Percentiles rank a stretch among this genome's conserved stretches.
Conservation (phyloP, 345 rosid species). For the Euclidium syriacum region DNA sequence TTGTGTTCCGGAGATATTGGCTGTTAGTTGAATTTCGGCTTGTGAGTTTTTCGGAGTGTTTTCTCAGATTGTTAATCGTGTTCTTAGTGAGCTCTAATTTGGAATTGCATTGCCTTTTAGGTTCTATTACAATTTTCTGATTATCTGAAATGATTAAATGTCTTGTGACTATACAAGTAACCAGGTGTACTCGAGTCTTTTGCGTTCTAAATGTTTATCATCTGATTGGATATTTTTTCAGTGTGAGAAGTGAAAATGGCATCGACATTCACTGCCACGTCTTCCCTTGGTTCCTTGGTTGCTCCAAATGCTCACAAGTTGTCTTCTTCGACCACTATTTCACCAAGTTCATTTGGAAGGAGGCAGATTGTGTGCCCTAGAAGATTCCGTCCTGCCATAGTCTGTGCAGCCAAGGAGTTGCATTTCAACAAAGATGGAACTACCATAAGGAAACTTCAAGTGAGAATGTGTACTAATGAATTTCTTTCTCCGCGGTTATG, state of each 20-base stretch:
- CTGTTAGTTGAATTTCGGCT: not conserved
- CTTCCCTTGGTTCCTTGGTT: constrained; percentile 50
- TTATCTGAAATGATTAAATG: not conserved
- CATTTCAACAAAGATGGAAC: constrained; percentile 83
- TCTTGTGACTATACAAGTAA: not conserved
- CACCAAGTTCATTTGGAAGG: constrained; percentile 41
- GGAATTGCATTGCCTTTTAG: not conserved
- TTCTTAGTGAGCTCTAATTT: constrained; percentile 4
- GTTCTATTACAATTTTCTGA: not conserved
- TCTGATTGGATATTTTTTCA: not conserved
- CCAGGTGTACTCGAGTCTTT: not conserved
- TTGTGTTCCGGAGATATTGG: not conserved
- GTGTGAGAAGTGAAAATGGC: constrained; percentile 42
- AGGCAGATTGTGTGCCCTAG: constrained; percentile 39
- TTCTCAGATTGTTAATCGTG: not conserved
- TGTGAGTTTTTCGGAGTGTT: not conserved
- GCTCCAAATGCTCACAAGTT: constrained; percentile 49
- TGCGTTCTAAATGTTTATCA: not conserved
- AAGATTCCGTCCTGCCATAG: constrained; percentile 38
- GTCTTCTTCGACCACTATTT: constrained; percentile 55
- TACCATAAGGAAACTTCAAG: constrained; percentile 70
- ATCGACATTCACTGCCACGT: constrained; percentile 50
- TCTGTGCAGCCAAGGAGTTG: constrained; percentile 74
- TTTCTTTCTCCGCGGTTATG: not conserved
- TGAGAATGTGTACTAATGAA: constrained; percentile 24